phyloP scores from a whole-genome alignment of 768 basidiomycete species.

The Boletus subcaerulescens region DNA sequence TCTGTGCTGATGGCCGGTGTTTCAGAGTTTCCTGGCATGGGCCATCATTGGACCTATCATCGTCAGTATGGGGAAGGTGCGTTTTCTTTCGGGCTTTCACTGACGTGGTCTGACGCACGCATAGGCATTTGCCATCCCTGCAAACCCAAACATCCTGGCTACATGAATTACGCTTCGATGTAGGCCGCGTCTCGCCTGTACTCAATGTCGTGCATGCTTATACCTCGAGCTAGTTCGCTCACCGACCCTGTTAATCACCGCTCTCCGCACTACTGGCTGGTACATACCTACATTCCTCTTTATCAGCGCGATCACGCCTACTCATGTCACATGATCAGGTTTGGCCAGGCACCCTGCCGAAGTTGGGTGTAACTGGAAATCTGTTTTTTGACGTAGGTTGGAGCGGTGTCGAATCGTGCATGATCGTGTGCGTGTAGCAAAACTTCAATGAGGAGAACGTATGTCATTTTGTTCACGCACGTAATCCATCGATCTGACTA shows the following conservation, averaged over 20 bases:
- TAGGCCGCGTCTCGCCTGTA: background rate
- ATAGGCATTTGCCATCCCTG: constrained; percentile 18
- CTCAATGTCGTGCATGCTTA: background rate
- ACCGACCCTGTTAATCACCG: constrained; percentile 42
- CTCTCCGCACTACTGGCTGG: constrained; percentile 58
- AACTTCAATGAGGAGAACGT: too few species aligned
- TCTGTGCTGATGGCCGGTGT: background rate
- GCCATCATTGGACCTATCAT: constrained; percentile 57
- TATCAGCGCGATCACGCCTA: background rate
- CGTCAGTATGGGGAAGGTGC: constrained; percentile 44
- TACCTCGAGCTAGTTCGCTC: constrained; percentile 35
- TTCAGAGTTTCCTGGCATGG: constrained; percentile 57
- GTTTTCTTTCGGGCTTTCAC: background rate
- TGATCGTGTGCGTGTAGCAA: too few species aligned
- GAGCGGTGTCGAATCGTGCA: too few species aligned
- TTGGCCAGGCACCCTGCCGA: constrained; percentile 25
- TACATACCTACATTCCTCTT: background rate
- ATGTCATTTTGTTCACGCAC: too few species aligned
- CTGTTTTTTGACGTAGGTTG: too few species aligned
- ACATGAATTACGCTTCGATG: constrained; percentile 26
- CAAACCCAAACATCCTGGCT: constrained; percentile 12
- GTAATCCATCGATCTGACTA: too few species aligned
- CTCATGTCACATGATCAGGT: constrained; percentile 11
- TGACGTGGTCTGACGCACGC: background rate
- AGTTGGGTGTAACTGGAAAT: constrained; percentile 25